Evolutionary conservation across 805 yeast species (phyloP).

Genomic region (Nakazawaea ishiwadae): DNA sequence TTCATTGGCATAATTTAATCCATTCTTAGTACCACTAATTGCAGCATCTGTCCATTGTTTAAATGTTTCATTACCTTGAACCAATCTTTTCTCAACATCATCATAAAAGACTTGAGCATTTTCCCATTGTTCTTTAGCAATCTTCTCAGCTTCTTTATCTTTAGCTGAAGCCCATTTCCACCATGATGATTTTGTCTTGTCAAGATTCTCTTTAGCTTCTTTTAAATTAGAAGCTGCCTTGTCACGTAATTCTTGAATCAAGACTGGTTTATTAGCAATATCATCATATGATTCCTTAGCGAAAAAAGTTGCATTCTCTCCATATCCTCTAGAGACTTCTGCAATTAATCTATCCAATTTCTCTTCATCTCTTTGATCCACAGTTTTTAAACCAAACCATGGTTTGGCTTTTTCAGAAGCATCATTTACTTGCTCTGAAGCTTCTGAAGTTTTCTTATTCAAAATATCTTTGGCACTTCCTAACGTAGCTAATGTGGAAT

Average conservation of each 20-base stretch:
- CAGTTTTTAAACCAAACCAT: conserved; percentile 12
- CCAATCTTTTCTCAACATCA: conserved; percentile 10
- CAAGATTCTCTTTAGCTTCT: conserved; percentile 6
- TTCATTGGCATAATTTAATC: conserved; percentile 11
- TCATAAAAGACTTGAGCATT: conserved; percentile 1
- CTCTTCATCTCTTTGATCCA: conserved; percentile 12
- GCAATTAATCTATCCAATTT: conserved; percentile 12
- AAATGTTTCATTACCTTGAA: conserved; percentile 7
- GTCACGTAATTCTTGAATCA: conserved; percentile 10
- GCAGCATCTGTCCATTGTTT: conserved; percentile 12
- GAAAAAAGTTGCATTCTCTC: conserved; percentile 12
- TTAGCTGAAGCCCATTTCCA: conserved; percentile 10
- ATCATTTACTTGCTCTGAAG: conserved; percentile 2
- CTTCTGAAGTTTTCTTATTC: conserved; percentile 1
- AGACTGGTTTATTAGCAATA: conserved; percentile 4
- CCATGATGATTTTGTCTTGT: conserved; percentile 6
- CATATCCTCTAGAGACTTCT: conserved; percentile 10
- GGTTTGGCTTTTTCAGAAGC: conserved; percentile 9
- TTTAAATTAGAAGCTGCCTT: conserved; percentile 5
- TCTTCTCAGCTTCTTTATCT: conserved; percentile 9
- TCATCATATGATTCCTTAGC: conserved; percentile 11
- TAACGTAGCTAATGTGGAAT: conserved; percentile 3
- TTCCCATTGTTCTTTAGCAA: conserved; percentile 10
- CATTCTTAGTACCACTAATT: conserved; percentile 8
- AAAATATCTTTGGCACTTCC: conserved; percentile 9